A percentile compares a stretch with the other conserved stretches of the same genome.
These are phyloP conservation scores for Escovopsis sp. DNA, from an alignment of 2,329 filamentous ascomycete genomes.

Conservation along the genomic window DNA sequence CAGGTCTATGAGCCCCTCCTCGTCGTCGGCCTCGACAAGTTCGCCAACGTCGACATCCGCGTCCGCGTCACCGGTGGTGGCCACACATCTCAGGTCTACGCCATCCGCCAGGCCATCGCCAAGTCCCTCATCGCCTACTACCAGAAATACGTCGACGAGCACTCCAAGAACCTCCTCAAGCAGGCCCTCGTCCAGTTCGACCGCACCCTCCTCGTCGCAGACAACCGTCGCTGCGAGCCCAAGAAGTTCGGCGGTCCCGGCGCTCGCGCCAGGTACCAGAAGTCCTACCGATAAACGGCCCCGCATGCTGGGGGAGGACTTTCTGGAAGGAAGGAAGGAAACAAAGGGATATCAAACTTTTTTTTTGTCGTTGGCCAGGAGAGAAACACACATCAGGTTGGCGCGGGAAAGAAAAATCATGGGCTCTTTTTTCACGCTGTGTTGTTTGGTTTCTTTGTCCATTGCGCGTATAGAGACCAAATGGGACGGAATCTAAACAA, in stretches of 20 bases:
- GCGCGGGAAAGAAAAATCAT: too few species aligned
- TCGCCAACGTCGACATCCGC: slow-evolving; percentile 91
- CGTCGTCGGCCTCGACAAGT: slow-evolving; percentile 94
- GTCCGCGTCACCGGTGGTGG: slow-evolving; percentile 94
- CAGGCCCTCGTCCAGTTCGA: slow-evolving; percentile 91
- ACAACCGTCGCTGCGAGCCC: slow-evolving; percentile 97
- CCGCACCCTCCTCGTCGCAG: slow-evolving; percentile 92
- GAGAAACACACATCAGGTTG: too few species aligned
- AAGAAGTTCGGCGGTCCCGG: slow-evolving; percentile 95
- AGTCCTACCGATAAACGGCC: slow-evolving; percentile 82
- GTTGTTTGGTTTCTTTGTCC: too few species aligned
- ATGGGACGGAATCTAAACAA: too few species aligned
- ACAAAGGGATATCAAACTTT: slow-evolving; percentile 7
- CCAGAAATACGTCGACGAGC: slow-evolving; percentile 99
- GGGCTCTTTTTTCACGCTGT: too few species aligned
- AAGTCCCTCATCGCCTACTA: slow-evolving; percentile 73
- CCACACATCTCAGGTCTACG: slow-evolving; percentile 95
- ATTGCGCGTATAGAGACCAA: too few species aligned
- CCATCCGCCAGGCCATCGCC: slow-evolving; percentile 96
- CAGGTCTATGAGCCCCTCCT: slow-evolving; percentile 97
- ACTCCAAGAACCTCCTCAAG: slow-evolving; percentile 99
- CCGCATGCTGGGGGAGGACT: too few species aligned
- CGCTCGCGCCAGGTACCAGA: slow-evolving; percentile 95
- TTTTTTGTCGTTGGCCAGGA: neutral
- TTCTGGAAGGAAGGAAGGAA: too few species aligned